These are phyloP conservation scores for bread wheat (Triticum aestivum) DNA, from an alignment of 176 grass and related monocot species.

Conservation along the genomic window DNA sequence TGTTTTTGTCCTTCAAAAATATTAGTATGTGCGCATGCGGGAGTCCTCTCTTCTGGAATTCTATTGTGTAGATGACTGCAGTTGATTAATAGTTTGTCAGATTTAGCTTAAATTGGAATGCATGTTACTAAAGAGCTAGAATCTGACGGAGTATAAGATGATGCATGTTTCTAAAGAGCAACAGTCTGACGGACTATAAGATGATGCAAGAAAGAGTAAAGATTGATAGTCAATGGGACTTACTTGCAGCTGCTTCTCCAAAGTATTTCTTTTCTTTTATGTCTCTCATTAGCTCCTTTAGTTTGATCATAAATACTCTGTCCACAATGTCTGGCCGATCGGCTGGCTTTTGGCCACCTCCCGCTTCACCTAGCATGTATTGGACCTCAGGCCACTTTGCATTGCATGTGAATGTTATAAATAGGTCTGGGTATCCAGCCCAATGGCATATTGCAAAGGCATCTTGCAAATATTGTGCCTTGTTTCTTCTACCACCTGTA, in stretches of 20 bases:
- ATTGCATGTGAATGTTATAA: too few relatives aligned
- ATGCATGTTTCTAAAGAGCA: neutral
- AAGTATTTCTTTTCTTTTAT: neutral
- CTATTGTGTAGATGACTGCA: neutral
- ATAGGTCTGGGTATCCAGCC: too few relatives aligned
- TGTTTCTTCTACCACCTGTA: slow-evolving; percentile 11
- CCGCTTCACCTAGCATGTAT: too few relatives aligned
- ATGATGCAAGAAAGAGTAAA: neutral
- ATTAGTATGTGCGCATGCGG: neutral
- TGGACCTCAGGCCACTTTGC: too few relatives aligned
- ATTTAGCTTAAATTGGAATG: neutral
- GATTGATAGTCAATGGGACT: neutral
- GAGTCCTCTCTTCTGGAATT: neutral
- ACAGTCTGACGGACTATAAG: neutral
- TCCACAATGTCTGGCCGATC: too few relatives aligned
- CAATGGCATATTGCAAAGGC: too few relatives aligned
- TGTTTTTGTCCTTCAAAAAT: neutral
- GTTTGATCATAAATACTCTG: neutral
- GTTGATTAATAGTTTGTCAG: neutral
- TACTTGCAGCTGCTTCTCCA: neutral
- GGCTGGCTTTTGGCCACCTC: too few relatives aligned
- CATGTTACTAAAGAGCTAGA: too few relatives aligned
- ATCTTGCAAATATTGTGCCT: slow-evolving; percentile 11
- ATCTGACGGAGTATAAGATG: too few relatives aligned
- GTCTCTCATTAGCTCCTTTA: neutral